Base-by-base conservation (phyloP, 306 rosid species). In the Cicer cuneatum region DNA sequence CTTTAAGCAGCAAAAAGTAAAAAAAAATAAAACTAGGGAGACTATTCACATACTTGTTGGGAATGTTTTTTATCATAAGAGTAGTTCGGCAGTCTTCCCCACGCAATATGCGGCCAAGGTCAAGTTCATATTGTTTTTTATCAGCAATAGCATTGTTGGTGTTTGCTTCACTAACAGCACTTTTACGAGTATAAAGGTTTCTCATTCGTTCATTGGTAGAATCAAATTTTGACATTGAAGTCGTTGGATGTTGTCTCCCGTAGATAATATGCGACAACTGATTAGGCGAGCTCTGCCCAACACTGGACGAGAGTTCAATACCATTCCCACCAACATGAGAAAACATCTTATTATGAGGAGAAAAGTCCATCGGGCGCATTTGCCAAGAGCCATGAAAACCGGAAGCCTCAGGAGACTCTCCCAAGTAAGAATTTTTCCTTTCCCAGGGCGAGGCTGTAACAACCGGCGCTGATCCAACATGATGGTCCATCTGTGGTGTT, bases 61-160 rank as follows among this genome's bases (percentile, higher is more conserved):
- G 97, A 76, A 91, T 91, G 69, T 91, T 91, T 84, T 91, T 91
- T 61, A 91, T 89, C 97, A 91, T 91, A 67, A 91, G 88, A 0
- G 97, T 91, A 33, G 97, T 89, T 68, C 94, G 87, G 66, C 46
- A 79, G 88, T 91, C 97, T 42, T 87, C 94, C 60, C 94, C 92
- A 19, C 65, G 80, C 59, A 83, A 41, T 76, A 91, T 87, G 73
- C 92, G 88, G 63, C 86, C 89, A 51, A 89, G 45, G 79, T 91
- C 94, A 66, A 91, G 97, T 63, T 91, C 97, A 49, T 77, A 91
- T 57, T 84, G 97, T 78, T 85, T 89, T 82, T 82, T 90, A 73
- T 90, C 96, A 46, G 87, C 73, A 80, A 21, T 80, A 46, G 86
- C 73, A 81, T 33, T 80, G 77, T 80, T 85, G 72, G 85, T 79